Base-by-base conservation (phyloP, 495 filamentous ascomycete species). In the Annulohypoxylon moriforme region DNA sequence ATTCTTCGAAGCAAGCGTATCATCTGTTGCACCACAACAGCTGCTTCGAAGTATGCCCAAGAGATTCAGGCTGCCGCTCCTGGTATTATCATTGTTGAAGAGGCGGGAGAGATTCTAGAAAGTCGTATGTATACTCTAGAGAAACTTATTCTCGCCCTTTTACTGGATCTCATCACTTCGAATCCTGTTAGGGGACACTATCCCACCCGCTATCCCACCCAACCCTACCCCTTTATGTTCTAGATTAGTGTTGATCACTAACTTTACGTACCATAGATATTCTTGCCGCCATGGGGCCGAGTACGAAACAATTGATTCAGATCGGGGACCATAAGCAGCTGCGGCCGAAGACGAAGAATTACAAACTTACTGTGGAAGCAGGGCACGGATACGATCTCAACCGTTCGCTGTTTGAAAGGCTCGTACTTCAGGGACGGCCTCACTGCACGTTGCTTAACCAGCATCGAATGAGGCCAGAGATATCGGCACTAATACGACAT, bases 291-390 rank as follows among this genome's bases (percentile, higher is more conserved):
- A 71, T 96, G 25, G 76, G 80, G 0, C 77, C 86, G 0, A 76
- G 84, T 0, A 90, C 89, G 10, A 86, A 92, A 69, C 90, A 94
- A 33, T 71, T 93, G 2, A 82, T 93, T 7, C 76, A 94, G 10
- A 94, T 94, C 36, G 93, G 93, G 2, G 93, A 96, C 67, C 91
- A 94, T 69, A 85, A 90, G 68, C 92, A 96, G 63, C 83, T 96
- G 3, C 84, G 92, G 3, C 93, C 92, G 0, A 92, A 92, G 63
- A 82, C 89, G 36, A 88, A 89, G 65, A 90, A 88, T 60, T 90
- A 90, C 68, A 79, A 75, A 4, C 80, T 95, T 0, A 88, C 84
- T 0, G 84, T 91, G 0, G 92, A 93, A 63, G 88, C 86, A 47
- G 91, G 90, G 0, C 84, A 89, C 27, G 89, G 89, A 0, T 94